These are phyloP conservation scores for Backusella tarrabulga DNA, from an alignment of 192 early-diverging fungal species.

Conservation along the genomic window DNA sequence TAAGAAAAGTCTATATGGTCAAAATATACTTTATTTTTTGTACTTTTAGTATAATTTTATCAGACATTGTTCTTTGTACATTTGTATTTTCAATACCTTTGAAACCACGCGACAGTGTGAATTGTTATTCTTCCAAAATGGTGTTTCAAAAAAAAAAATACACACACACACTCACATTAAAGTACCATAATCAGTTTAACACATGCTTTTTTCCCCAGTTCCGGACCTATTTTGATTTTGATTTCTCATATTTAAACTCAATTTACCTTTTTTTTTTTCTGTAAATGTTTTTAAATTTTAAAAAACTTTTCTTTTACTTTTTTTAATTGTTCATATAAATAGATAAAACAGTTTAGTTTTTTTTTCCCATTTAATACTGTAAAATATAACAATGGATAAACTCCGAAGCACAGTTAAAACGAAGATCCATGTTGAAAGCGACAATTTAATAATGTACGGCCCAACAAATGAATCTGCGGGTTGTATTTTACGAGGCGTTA, in stretches of 20 bases:
- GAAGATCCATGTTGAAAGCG: constrained; percentile 37
- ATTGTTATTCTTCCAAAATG: background rate
- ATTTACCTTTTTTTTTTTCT: background rate
- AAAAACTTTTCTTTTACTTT: background rate
- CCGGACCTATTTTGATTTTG: background rate
- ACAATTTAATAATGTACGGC: constrained; percentile 39
- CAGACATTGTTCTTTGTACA: background rate
- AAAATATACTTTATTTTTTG: background rate
- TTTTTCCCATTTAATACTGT: background rate
- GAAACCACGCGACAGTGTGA: background rate
- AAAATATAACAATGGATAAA: constrained; percentile 15
- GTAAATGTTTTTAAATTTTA: constrained; percentile 1
- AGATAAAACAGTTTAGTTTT: background rate
- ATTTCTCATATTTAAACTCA: background rate
- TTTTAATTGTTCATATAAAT: background rate
- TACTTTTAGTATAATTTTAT: background rate
- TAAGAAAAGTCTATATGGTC: background rate
- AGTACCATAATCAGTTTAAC: background rate
- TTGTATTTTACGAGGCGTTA: constrained; percentile 51
- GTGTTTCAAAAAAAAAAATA: background rate
- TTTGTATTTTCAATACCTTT: background rate
- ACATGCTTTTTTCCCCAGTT: constrained; percentile 1
- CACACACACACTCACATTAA: background rate
- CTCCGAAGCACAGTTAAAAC: constrained; percentile 11
- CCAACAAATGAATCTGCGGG: constrained; percentile 38